phyloP scores from a whole-genome alignment of 352 stramenopile species.

The Globisporangium iwayamae region DNA sequence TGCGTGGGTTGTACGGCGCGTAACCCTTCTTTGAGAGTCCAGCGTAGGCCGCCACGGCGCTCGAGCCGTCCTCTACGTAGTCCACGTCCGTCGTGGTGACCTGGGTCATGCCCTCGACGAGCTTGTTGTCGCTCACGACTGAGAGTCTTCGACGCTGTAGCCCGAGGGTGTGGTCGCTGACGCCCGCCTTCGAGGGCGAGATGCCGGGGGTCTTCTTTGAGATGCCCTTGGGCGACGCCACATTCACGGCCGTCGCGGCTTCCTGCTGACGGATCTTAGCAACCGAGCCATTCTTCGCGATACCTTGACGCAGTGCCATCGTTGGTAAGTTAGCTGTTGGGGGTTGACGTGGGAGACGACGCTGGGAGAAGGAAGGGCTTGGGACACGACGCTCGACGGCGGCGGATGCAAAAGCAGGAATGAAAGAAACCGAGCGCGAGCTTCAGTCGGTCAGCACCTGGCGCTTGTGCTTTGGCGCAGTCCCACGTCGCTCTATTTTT shows the following conservation, averaged over 20 bases:
- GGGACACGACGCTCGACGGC: conserved; percentile 3
- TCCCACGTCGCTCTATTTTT: conserved; percentile 1
- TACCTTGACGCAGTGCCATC: conserved; percentile 37
- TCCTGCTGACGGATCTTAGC: conserved; percentile 61
- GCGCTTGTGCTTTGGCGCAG: neutral
- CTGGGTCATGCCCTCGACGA: conserved; percentile 72
- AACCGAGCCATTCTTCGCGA: conserved; percentile 48
- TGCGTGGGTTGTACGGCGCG: conserved; percentile 93
- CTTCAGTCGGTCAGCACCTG: neutral
- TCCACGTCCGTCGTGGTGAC: conserved; percentile 59
- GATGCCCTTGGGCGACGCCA: conserved; percentile 79
- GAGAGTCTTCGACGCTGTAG: conserved; percentile 65
- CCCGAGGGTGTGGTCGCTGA: conserved; percentile 51
- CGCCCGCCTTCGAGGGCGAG: conserved; percentile 30
- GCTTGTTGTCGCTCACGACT: conserved; percentile 79
- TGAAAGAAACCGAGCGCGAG: conserved; percentile 2
- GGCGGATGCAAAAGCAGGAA: conserved; percentile 12
- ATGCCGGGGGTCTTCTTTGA: conserved; percentile 64
- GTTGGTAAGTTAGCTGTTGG: conserved; percentile 1
- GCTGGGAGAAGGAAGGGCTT: conserved; percentile 7
- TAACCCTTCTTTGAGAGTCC: conserved; percentile 84
- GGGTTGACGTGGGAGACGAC: neutral
- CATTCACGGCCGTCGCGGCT: conserved; percentile 46
- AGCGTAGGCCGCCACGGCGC: conserved; percentile 61
- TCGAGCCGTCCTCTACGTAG: conserved; percentile 56